Evolutionary conservation across 169 alveolate genomes (phyloP).

Genomic region (Plasmodium gonderi): DNA sequence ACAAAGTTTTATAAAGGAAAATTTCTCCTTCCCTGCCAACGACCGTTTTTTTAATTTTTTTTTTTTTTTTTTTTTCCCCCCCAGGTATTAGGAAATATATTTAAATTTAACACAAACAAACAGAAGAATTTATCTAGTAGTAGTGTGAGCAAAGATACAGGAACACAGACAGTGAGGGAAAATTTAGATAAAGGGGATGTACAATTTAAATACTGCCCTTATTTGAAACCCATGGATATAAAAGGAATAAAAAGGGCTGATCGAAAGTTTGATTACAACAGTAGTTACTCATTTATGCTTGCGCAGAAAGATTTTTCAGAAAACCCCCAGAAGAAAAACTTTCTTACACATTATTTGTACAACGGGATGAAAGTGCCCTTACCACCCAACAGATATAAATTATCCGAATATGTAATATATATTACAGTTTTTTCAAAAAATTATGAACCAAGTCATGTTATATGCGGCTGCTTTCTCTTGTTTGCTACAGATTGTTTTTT

Average conservation of each 20-base stretch:
- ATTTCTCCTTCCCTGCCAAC: too few species aligned
- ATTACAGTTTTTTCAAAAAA: neutral
- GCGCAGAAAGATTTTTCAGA: conserved; percentile 76
- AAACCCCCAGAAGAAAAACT: neutral
- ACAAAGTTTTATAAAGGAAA: too few species aligned
- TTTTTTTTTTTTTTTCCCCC: neutral
- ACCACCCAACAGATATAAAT: conserved; percentile 72
- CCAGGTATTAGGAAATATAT: conserved; percentile 46
- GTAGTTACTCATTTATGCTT: conserved; percentile 41
- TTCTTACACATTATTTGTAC: conserved; percentile 58
- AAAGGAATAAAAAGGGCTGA: conserved; percentile 87
- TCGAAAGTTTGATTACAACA: conserved; percentile 79
- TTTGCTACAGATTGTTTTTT: too few species aligned
- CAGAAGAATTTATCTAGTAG: neutral
- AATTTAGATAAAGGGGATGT: conserved; percentile 15
- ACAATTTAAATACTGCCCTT: conserved; percentile 71
- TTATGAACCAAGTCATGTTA: neutral
- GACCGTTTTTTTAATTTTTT: too few species aligned
- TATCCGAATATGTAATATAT: conserved; percentile 51
- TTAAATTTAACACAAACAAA: conserved; percentile 23
- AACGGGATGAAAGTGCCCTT: conserved; percentile 84
- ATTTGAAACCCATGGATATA: conserved; percentile 77
- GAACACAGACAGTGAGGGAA: neutral
- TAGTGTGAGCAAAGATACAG: neutral
- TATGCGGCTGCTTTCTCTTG: too few species aligned